These are phyloP conservation scores for Cucurbita argyrosperma DNA, from an alignment of 306 rosid genomes.

Conservation along the genomic window DNA sequence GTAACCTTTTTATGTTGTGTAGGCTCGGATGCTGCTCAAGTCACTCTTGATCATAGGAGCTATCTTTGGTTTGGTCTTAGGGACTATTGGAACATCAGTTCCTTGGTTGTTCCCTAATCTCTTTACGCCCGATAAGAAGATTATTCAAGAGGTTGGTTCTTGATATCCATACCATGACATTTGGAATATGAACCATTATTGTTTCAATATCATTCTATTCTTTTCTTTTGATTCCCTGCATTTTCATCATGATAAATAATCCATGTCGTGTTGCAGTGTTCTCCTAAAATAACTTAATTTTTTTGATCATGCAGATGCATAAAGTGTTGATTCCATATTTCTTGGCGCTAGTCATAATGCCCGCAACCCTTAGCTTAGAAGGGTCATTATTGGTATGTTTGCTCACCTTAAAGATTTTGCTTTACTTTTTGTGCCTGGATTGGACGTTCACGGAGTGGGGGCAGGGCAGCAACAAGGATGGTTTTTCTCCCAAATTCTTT, in stretches of 20 bases:
- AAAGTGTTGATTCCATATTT: conserved; percentile 70
- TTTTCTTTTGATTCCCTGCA: not conserved
- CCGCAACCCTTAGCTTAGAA: conserved; percentile 73
- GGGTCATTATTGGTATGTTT: conserved; percentile 76
- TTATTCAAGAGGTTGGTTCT: conserved; percentile 63
- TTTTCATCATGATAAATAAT: not conserved
- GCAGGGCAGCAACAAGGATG: not conserved
- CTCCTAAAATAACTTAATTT: conserved; percentile 33
- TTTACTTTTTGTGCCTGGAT: not conserved
- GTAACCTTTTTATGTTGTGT: conserved; percentile 15
- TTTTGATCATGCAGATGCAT: conserved; percentile 52
- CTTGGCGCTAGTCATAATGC: conserved; percentile 52
- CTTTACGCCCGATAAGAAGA: conserved; percentile 61
- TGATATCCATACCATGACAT: conserved; percentile 3
- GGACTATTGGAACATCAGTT: conserved; percentile 56
- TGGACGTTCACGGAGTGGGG: not conserved
- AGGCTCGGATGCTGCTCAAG: conserved; percentile 65
- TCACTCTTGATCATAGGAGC: conserved; percentile 66
- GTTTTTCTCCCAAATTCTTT: not conserved
- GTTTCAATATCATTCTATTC: not conserved
- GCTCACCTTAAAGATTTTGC: not conserved
- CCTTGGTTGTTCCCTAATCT: conserved; percentile 67
- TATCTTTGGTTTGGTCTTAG: conserved; percentile 45
- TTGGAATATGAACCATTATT: not conserved
- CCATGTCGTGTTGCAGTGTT: conserved; percentile 7